Conservation (phyloP, 192 early-diverging fungal genomes). For the Entomortierella beljakovae region DNA sequence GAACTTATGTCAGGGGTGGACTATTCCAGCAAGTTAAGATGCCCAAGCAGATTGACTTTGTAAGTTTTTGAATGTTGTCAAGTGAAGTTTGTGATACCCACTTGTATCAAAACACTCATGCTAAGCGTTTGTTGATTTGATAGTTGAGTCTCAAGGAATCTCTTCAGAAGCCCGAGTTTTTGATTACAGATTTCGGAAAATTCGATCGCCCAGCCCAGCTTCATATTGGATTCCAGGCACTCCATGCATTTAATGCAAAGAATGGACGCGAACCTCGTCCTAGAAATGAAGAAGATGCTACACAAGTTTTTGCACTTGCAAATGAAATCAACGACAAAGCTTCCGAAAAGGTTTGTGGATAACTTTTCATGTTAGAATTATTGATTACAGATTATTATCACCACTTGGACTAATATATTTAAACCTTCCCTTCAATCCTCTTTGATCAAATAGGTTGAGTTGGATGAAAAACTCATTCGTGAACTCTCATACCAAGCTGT, state of each 20-base stretch:
- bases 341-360: slow-evolving; percentile 64
- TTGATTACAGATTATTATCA: background rate
- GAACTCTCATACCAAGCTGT: slow-evolving; percentile 89
- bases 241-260: slow-evolving; percentile 82
- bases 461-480: slow-evolving; percentile 89
- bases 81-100: background rate
- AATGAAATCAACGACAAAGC: slow-evolving; percentile 77
- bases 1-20: slow-evolving; percentile 85
- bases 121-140: background rate
- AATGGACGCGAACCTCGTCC: slow-evolving; percentile 85
- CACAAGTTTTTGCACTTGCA: slow-evolving; percentile 79
- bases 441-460: slow-evolving; percentile 60
- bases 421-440: background rate
- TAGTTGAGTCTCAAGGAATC: slow-evolving; percentile 81
- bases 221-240: slow-evolving; percentile 94
- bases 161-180: slow-evolving; percentile 82
- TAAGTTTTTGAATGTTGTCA: slow-evolving; percentile 53
- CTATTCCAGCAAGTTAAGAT: slow-evolving; percentile 97
- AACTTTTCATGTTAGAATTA: background rate
- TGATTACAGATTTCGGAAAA: slow-evolving; percentile 96
- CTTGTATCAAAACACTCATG: background rate
- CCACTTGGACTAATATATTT: background rate
- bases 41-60: slow-evolving; percentile 87
- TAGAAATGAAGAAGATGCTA: slow-evolving; percentile 87
- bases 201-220: slow-evolving; percentile 96